A percentile compares a stretch with the other conserved stretches of the same genome.
phyloP scores from a whole-genome alignment of 2,329 filamentous ascomycete genomes.

The Fusarium irregulare region DNA sequence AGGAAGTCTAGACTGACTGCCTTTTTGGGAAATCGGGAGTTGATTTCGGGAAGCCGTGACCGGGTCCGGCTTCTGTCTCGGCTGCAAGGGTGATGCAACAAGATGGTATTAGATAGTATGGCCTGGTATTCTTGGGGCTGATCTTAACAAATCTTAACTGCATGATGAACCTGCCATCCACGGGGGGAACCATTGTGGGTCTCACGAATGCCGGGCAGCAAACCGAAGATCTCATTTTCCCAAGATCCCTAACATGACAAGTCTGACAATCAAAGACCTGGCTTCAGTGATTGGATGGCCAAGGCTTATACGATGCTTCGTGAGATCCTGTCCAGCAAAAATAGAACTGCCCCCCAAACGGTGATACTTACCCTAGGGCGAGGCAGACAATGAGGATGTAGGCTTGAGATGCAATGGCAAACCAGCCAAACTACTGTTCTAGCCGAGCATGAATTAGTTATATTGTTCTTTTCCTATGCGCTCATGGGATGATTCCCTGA shows the following conservation, averaged over 20 bases:
- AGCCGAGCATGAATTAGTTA: not conserved
- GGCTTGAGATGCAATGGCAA: not conserved
- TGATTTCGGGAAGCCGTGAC: conserved; percentile 45
- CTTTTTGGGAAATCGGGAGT: conserved; percentile 47
- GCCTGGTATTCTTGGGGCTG: accelerated
- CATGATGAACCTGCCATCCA: not conserved
- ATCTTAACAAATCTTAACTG: conserved; percentile 22
- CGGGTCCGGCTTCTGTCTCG: conserved; percentile 45
- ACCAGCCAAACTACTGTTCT: not conserved
- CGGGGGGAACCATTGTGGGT: conserved; percentile 12
- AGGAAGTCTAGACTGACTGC: conserved; percentile 29
- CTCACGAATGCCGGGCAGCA: conserved; percentile 23
- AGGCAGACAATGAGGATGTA: not conserved
- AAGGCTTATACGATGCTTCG: not conserved
- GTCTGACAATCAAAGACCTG: conserved; percentile 1
- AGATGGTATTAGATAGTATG: conserved; percentile 19
- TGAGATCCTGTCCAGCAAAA: not conserved
- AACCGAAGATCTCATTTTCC: conserved; percentile 25
- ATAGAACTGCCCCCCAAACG: not conserved
- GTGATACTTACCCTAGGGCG: not conserved
- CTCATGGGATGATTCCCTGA: not conserved
- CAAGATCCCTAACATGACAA: conserved; percentile 3
- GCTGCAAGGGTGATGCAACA: conserved; percentile 12
- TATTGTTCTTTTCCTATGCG: not conserved
- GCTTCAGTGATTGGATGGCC: not conserved